Evolutionary conservation across 164 flowering plant genomes (phyloP), one percentile per base, ranked within the genome.

Genomic region (Vitis labrusca): DNA sequence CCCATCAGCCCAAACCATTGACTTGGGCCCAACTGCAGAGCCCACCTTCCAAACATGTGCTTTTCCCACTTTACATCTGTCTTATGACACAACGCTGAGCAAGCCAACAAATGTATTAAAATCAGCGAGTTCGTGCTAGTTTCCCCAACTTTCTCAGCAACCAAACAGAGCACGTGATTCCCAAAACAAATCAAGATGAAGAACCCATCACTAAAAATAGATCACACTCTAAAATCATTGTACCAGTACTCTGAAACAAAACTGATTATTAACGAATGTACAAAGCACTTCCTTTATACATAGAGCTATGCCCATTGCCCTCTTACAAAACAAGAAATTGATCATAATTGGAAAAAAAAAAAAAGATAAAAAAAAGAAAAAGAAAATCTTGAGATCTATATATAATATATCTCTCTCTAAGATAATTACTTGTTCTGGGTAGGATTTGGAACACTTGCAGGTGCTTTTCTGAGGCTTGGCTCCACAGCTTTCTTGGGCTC

Each of bases 401-500:
- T 23, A 23, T 23, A 23, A 23, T 1, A 23, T 23, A 23, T 23
- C 1, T 23, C 27, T 23, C 72, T 56, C 49, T 67, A 52, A 16
- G 55, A 12, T 29, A n/a, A 17, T 50, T 47, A 77, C 76, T 77
- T 78, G 78, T 88, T 88, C 64, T 86, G 92, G 8, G 70, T 84
- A 29, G 92, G 92, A 74, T 88, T 88, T 0, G 86, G 73, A 1
- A 30, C 61, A 54, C 92, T 88, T 0, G 82, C 73, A 1, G 89
- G 92, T 29, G 76, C 83, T 61, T 47, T 76, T 66, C 87, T 81
- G 60, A 86, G 65, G 63, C 86, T 85, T 61, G 79, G 73, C 78
- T 82, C 88, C 76, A 86, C 85, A 76, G 85, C 83, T 77, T 83
- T 84, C 85, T 84, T 79, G 82, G 81, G 70, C 80, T 75, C 79